Evolutionary conservation across 768 basidiomycete species (phyloP).

Genomic region (Serendipita vermifera): DNA sequence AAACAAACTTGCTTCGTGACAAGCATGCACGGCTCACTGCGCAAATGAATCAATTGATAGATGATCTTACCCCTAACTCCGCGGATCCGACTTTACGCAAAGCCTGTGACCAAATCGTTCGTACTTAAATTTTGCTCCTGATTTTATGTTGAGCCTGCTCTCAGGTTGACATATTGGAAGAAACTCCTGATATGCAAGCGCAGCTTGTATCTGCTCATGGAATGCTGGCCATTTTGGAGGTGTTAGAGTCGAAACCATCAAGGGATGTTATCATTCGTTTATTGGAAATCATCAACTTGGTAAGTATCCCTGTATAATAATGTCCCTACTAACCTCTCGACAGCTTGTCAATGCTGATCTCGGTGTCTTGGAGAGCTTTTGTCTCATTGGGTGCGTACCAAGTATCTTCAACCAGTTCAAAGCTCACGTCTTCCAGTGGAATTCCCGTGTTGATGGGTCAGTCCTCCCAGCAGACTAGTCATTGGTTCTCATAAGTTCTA

Average conservation of each 20-base stretch:
- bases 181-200: conserved; percentile 70
- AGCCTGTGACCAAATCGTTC: conserved; percentile 76
- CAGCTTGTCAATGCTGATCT: conserved; percentile 51
- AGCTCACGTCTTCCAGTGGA: conserved; percentile 37
- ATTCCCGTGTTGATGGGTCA: conserved; percentile 90
- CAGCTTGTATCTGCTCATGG: conserved; percentile 90
- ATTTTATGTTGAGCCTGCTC: background rate
- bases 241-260: conserved; percentile 75
- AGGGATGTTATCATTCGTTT: conserved; percentile 77
- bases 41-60: conserved; percentile 71
- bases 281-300: conserved; percentile 80
- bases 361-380: conserved; percentile 86
- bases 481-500: conserved; percentile 20
- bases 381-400: conserved; percentile 59
- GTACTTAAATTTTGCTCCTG: conserved; percentile 21
- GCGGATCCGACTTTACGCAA: conserved; percentile 73
- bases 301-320: conserved; percentile 25
- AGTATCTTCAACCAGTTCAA: conserved; percentile 7
- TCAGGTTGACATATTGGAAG: conserved; percentile 62
- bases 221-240: conserved; percentile 87
- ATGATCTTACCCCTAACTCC: conserved; percentile 68
- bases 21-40: conserved; percentile 80
- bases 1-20: conserved; percentile 84
- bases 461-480: conserved; percentile 18
- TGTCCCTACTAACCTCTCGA: background rate